These are phyloP conservation scores for Pyrus hybrid DNA, from an alignment of 331 rosid genomes.

Conservation along the genomic window DNA sequence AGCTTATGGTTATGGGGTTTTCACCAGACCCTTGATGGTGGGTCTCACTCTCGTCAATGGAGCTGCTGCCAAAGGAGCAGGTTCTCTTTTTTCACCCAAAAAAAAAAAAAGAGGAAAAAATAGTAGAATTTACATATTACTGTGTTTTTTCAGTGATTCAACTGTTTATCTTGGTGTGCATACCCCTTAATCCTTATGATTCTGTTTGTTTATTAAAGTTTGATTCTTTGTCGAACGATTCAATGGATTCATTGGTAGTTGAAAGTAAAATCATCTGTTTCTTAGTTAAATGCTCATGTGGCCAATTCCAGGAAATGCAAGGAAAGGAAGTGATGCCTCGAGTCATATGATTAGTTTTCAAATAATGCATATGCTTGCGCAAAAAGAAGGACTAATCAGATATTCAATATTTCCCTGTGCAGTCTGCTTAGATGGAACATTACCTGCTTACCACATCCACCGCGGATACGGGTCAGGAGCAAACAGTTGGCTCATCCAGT, in stretches of 20 bases:
- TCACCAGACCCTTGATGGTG: constrained; percentile 35
- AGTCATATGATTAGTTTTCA: neutral
- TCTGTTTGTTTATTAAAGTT: neutral
- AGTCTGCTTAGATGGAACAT: constrained; percentile 91
- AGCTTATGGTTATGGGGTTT: constrained; percentile 32
- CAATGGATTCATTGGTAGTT: neutral
- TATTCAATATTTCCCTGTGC: constrained; percentile 1
- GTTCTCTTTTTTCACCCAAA: constrained; percentile 13
- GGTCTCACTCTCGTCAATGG: constrained; percentile 72
- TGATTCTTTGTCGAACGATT: neutral
- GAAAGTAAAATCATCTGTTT: neutral
- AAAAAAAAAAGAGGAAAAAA: too few species aligned
- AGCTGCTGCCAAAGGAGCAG: constrained; percentile 78
- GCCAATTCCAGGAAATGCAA: neutral
- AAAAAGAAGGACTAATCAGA: neutral
- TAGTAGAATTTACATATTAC: too few species aligned
- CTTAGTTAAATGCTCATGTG: neutral
- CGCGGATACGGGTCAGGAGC: constrained; percentile 81
- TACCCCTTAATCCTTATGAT: neutral
- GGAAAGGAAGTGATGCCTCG: neutral
- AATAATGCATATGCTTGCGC: neutral
- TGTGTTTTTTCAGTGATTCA: too few species aligned
- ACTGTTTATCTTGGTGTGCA: neutral
- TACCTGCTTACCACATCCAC: constrained; percentile 78
- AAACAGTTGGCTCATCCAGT: constrained; percentile 76